Conservation (phyloP, 2,329 filamentous ascomycete genomes). For the Berkeleyomyces basicola region DNA sequence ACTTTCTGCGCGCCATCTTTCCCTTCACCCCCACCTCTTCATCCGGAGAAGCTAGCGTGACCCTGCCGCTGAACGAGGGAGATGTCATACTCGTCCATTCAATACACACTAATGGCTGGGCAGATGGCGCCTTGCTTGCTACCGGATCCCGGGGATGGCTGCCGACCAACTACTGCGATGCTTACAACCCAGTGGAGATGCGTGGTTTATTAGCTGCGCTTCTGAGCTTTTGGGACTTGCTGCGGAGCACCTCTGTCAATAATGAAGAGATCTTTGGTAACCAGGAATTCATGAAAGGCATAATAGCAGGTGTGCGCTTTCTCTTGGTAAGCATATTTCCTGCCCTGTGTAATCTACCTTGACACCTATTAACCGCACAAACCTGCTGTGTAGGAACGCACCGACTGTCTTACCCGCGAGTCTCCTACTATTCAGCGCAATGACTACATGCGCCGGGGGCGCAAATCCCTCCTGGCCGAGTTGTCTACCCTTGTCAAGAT, state of each 20-base stretch:
- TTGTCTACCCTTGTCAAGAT: conserved; percentile 79
- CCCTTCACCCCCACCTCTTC: conserved; percentile 70
- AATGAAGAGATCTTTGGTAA: conserved; percentile 69
- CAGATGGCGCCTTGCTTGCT: conserved; percentile 76
- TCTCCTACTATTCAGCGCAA: conserved; percentile 57
- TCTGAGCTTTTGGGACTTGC: conserved; percentile 81
- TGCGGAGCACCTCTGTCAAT: conserved; percentile 59
- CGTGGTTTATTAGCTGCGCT: conserved; percentile 69
- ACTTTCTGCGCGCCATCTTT: conserved; percentile 88
- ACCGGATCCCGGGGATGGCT: conserved; percentile 86
- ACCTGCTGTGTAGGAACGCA: conserved; percentile 50
- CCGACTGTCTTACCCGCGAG: conserved; percentile 73
- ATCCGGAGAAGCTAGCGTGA: conserved; percentile 71
- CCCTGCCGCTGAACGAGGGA: conserved; percentile 72
- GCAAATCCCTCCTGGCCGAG: conserved; percentile 79
- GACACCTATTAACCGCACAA: background rate
- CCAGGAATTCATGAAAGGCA: conserved; percentile 84
- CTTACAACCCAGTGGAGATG: conserved; percentile 81
- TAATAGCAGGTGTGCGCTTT: conserved; percentile 84
- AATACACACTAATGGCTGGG: conserved; percentile 96
- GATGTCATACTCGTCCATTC: conserved; percentile 91
- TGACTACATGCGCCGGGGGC: conserved; percentile 58
- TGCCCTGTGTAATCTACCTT: background rate
- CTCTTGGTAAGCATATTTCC: conserved; percentile 50
- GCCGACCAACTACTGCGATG: conserved; percentile 94